Evolutionary conservation across 768 basidiomycete species (phyloP), one percentile per base, ranked within the genome.

Genomic region (Panaeolus cyanescens): DNA sequence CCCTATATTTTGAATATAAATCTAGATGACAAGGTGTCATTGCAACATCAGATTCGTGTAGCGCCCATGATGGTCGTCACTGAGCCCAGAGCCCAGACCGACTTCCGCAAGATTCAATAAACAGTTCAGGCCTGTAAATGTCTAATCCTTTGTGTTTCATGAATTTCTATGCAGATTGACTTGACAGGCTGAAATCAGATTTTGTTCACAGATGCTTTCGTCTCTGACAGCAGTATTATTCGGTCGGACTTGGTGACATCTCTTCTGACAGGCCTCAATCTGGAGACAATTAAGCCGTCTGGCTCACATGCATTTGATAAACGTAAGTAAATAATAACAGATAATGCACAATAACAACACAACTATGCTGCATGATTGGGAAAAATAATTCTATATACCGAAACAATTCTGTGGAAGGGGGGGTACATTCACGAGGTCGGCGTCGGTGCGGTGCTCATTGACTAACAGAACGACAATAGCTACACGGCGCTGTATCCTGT

Each of bases 401-500:
- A 28, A 50, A 13, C 45, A 50, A 50, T 50, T 28, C 25, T 50
- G 2, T 8, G 39, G 45, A 5, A 6, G 7, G 10, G 20, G 40
- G 19, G 5, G 22, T 50, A 22, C 22, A 3, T 2, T 10, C 13
- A 34, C 13, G 33, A 4, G 22, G 25, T 12, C 7, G 22, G 22
- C n/a, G n/a, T n/a, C n/a, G n/a, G n/a, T n/a, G n/a, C n/a, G 4
- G 45, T 28, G 45, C 9, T 50, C 45, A 50, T 15, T 50, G 45
- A 50, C 45, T 50, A 28, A 50, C 56, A n/a, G 25, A 17, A 25
- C 59, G 55, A 39, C 67, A 67, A 40, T 58, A 58, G 37, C 39
- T 58, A 57, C 70, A 74, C 19, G 62, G 59, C 31, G 61, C 50
- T 25, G 58, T 33, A 39, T 68, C 67, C 7, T 54, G 61, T 15